Percentiles rank a stretch among this genome's conserved stretches.
Conservation (phyloP, 768 basidiomycete species). For the Termitomyces sp. region DNA sequence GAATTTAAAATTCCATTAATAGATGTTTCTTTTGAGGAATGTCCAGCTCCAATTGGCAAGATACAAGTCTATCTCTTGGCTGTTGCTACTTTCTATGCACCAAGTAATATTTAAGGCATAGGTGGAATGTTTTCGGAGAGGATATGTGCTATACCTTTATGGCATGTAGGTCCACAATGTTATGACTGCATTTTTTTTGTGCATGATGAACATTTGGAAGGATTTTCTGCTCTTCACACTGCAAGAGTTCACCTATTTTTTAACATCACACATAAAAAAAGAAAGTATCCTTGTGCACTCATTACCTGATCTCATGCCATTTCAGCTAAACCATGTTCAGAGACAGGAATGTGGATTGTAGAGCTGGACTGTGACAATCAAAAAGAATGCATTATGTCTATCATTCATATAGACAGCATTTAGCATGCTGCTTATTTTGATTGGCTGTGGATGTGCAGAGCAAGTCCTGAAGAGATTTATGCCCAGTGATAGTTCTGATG, state of each 20-base stretch:
- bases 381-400: slow-evolving; percentile 3
- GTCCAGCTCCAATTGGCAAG: neutral
- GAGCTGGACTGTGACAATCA: slow-evolving; percentile 15
- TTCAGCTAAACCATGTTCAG: slow-evolving; percentile 14
- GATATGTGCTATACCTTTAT: neutral
- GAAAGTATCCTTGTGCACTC: slow-evolving; percentile 22
- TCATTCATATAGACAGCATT: slow-evolving; percentile 19
- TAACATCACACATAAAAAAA: neutral
- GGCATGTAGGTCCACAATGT: neutral
- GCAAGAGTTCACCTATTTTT: slow-evolving; percentile 6
- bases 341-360: slow-evolving; percentile 25
- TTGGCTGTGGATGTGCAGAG: slow-evolving; percentile 13
- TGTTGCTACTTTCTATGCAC: neutral
- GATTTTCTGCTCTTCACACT: slow-evolving; percentile 19
- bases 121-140: slow-evolving; percentile 3
- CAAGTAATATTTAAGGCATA: neutral
- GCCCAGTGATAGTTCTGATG: slow-evolving; percentile 11
- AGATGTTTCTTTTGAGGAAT: slow-evolving; percentile 1
- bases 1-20: neutral
- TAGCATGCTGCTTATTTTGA: slow-evolving; percentile 17
- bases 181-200: slow-evolving; percentile 1
- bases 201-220: neutral
- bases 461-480: neutral
- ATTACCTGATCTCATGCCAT: slow-evolving; percentile 21
- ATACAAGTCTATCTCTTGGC: slow-evolving; percentile 6